Base-by-base conservation (phyloP, 1,284 basidiomycete species). In the Caloboletus inedulis region DNA sequence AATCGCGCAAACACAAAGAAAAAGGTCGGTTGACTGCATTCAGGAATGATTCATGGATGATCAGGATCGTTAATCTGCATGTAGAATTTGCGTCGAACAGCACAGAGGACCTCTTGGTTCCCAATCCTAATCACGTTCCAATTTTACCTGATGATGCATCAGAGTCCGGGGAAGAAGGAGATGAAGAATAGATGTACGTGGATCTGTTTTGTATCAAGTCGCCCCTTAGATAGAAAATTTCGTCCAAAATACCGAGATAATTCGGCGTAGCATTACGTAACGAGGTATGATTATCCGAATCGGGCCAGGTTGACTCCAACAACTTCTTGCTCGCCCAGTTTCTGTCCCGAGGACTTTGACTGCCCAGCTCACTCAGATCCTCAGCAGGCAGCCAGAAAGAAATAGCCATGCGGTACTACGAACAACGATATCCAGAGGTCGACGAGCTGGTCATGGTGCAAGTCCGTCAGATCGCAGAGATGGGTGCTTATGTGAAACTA, bases 371-470 rank as follows among this genome's bases (percentile, higher is more conserved):
- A 23, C 19, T 25, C 39, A 3, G 14, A 23, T 16, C 14, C 2
- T 40, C 42, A 21, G 9, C 13, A 14, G 14, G 41, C 21, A 2
- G 33, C 13, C 21, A 21, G n/a, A 23, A 37, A 23, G 29, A 8
- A 14, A 13, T 12, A 21, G 16, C 18, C 33, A 91, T 91, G 89
- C 82, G 89, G 43, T 91, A 90, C 71, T 91, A 91, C 69, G 83
- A 88, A 68, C 84, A 85, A 65, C 80, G 82, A 58, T 91, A 89
- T 64, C 89, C 87, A 29, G 88, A 94, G 73, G 91, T 97, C 53
- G 96, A 99, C 72, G 92, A 98, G 73, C 86, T 98, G 57, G 95
- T 98, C 72, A 98, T 98, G 95, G 95, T 98, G 43, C 95, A 98
- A 73, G 96, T 99, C 59, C 91, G 93, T 72, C 93, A 97, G 76